Evolutionary conservation across 2,329 filamentous ascomycete genomes (phyloP).

Genomic region (Talaromyces sp.): DNA sequence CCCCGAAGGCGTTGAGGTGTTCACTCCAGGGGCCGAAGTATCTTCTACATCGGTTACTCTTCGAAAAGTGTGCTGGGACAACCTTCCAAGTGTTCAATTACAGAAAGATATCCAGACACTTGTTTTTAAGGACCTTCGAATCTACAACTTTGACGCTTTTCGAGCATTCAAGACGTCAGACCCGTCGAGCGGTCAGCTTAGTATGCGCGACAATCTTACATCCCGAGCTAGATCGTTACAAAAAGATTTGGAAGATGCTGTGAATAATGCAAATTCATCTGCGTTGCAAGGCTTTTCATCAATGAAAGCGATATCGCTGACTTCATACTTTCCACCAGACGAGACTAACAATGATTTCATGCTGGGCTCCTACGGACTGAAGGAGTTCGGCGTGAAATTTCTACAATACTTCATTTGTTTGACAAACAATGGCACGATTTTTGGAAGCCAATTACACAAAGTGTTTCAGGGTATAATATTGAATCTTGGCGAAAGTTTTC

Average conservation of each 20-base stretch:
- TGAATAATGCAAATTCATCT: not conserved
- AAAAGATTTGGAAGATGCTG: not conserved
- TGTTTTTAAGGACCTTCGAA: not conserved
- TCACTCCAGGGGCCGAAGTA: conserved; percentile 3
- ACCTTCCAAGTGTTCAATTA: conserved; percentile 15
- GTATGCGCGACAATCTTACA: not conserved
- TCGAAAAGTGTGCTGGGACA: conserved; percentile 2
- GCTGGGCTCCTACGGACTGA: not conserved
- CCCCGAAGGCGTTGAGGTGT: conserved; percentile 8
- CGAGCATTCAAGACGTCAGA: not conserved
- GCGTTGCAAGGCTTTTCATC: not conserved
- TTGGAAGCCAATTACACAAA: not conserved
- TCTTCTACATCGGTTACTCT: not conserved
- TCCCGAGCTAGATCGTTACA: not conserved
- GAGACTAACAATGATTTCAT: not conserved
- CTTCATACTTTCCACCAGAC: not conserved
- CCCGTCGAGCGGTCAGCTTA: not conserved
- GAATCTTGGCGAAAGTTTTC: not conserved
- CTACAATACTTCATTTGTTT: conserved; percentile 2
- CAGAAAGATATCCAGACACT: not conserved
- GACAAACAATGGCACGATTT: not conserved
- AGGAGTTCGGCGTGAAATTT: not conserved
- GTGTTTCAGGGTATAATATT: not conserved
- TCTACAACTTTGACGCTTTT: not conserved
- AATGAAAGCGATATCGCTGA: not conserved